phyloP scores from a whole-genome alignment of 1,284 basidiomycete species.

The Cutaneotrichosporon cutaneum region DNA sequence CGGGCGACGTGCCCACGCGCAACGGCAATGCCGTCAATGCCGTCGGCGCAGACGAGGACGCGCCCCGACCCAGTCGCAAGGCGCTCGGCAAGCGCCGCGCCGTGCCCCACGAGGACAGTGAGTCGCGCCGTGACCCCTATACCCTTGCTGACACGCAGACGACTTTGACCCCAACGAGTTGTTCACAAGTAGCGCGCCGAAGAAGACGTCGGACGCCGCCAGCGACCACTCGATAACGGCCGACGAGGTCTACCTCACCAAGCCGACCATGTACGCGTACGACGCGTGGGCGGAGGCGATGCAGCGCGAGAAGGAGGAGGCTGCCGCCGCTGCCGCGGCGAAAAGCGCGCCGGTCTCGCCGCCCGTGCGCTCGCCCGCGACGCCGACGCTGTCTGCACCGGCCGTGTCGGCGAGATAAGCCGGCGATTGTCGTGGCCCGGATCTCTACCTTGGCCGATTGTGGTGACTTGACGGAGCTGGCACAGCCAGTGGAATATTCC shows the following conservation, averaged over 20 bases:
- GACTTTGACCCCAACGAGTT: slow-evolving; percentile 51
- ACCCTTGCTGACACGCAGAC: slow-evolving; percentile 13
- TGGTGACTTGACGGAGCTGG: not conserved
- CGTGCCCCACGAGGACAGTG: slow-evolving; percentile 41
- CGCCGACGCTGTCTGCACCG: not conserved
- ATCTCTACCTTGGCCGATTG: not conserved
- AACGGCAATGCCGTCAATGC: not conserved
- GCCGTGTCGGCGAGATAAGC: slow-evolving; percentile 3
- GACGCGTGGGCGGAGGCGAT: slow-evolving; percentile 51
- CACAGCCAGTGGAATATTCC: slow-evolving; percentile 6
- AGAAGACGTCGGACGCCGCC: slow-evolving; percentile 16
- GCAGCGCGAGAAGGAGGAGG: slow-evolving; percentile 12
- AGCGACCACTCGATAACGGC: slow-evolving; percentile 32
- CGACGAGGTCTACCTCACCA: slow-evolving; percentile 36
- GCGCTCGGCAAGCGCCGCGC: slow-evolving; percentile 51
- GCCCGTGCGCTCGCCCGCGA: slow-evolving; percentile 1
- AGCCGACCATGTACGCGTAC: slow-evolving; percentile 49
- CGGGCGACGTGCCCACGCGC: not conserved
- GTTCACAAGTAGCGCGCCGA: slow-evolving; percentile 26
- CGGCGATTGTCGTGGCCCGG: not conserved
- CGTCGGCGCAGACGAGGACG: slow-evolving; percentile 25
- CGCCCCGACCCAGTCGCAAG: slow-evolving; percentile 44
- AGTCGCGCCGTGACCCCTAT: slow-evolving; percentile 17
- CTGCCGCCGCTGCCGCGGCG: slow-evolving; percentile 2
- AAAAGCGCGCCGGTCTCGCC: not conserved